A percentile compares a stretch with the other conserved stretches of the same genome.
These are phyloP conservation scores for Hyphopichia buzzinii DNA, from an alignment of 1,139 yeast genomes.

Conservation along the genomic window DNA sequence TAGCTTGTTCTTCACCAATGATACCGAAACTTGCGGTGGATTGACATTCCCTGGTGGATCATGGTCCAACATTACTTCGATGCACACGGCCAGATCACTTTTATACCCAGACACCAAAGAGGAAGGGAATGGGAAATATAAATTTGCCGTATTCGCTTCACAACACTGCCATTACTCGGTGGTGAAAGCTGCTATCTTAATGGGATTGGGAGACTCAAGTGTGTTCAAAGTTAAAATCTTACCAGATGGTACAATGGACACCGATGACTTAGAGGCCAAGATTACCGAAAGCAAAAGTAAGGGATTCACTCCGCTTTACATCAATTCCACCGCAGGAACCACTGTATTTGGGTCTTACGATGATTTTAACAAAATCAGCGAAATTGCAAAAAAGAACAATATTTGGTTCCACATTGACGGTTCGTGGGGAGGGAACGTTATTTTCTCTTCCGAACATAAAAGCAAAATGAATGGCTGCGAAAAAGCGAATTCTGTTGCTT, in stretches of 20 bases:
- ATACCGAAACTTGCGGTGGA: constrained; percentile 64
- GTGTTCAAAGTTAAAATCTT: constrained; percentile 64
- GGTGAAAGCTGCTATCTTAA: constrained; percentile 75
- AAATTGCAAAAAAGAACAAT: constrained; percentile 51
- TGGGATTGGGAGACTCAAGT: constrained; percentile 66
- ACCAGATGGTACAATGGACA: constrained; percentile 58
- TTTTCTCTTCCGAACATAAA: constrained; percentile 55
- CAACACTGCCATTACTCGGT: constrained; percentile 79
- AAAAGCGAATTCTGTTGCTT: constrained; percentile 74
- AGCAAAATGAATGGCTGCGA: constrained; percentile 57
- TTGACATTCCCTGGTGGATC: constrained; percentile 87
- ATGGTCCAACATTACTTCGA: constrained; percentile 78
- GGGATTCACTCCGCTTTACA: constrained; percentile 71
- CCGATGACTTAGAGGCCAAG: constrained; percentile 41
- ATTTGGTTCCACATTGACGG: constrained; percentile 87
- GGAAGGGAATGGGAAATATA: constrained; percentile 52
- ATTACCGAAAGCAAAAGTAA: constrained; percentile 43
- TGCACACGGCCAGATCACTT: constrained; percentile 73
- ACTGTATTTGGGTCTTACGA: constrained; percentile 87
- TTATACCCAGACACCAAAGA: constrained; percentile 68
- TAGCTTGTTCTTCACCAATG: constrained; percentile 48
- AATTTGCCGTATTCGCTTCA: constrained; percentile 71
- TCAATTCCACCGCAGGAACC: constrained; percentile 87
- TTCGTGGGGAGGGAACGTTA: constrained; percentile 88
- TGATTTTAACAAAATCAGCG: constrained; percentile 55